Conservation (phyloP, 1,284 basidiomycete genomes). For the Polyporus tsugae region DNA sequence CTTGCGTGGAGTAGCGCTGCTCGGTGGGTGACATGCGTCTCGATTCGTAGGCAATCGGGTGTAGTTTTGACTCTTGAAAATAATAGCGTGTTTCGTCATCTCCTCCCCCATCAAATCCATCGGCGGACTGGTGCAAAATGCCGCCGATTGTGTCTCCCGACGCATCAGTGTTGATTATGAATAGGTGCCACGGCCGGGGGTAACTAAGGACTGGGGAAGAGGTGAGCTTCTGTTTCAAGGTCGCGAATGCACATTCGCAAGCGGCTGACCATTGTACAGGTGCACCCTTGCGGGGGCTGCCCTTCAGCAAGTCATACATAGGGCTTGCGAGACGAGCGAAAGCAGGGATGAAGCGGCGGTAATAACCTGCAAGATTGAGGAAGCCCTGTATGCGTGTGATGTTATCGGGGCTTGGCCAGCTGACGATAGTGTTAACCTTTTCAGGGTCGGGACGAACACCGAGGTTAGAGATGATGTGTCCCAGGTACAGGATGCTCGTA, state of each 20-base stretch:
- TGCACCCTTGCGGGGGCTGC: slow-evolving; percentile 28
- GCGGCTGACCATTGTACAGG: neutral
- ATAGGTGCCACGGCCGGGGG: slow-evolving; percentile 36
- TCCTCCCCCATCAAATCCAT: neutral
- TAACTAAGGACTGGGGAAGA: slow-evolving; percentile 31
- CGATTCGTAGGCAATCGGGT: slow-evolving; percentile 41
- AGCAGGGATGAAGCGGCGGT: neutral
- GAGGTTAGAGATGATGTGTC: too few relatives aligned
- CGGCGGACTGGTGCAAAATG: slow-evolving; percentile 30
- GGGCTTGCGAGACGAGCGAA: neutral
- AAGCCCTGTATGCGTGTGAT: too few relatives aligned
- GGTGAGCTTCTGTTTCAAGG: neutral
- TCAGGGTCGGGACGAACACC: too few relatives aligned
- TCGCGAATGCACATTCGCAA: neutral
- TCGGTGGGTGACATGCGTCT: slow-evolving; percentile 38
- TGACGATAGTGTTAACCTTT: too few relatives aligned
- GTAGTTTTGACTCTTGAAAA: slow-evolving; percentile 16
- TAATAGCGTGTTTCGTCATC: neutral
- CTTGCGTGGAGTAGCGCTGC: slow-evolving; percentile 45
- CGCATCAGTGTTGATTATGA: slow-evolving; percentile 37
- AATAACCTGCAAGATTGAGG: too few relatives aligned
- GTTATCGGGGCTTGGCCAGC: too few relatives aligned
- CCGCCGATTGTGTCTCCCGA: slow-evolving; percentile 35
- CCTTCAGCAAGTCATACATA: slow-evolving; percentile 49
- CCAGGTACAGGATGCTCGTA: too few relatives aligned